Conservation (phyloP, 768 basidiomycete species). For the Tylopilus plumbeoviolaceoides region DNA sequence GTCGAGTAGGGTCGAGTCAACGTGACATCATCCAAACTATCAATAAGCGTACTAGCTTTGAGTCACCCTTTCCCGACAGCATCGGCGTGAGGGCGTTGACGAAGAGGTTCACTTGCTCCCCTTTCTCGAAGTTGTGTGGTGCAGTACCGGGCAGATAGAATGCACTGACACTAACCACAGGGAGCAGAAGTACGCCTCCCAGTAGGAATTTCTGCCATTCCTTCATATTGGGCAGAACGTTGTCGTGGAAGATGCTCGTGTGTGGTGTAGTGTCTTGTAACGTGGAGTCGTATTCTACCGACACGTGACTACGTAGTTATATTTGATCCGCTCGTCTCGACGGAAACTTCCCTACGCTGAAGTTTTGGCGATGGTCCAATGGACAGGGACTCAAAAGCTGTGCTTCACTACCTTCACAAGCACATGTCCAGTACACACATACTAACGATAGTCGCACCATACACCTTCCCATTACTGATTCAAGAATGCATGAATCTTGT, state of each 20-base stretch:
- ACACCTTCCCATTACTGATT: constrained; percentile 19
- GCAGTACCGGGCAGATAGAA: constrained; percentile 95
- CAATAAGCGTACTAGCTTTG: constrained; percentile 60
- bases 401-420: neutral
- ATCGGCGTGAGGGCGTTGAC: constrained; percentile 91
- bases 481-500: constrained; percentile 41
- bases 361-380: too few species aligned
- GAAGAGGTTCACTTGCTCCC: constrained; percentile 73
- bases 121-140: constrained; percentile 71
- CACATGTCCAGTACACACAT: neutral
- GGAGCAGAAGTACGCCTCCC: constrained; percentile 18
- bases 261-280: constrained; percentile 1
- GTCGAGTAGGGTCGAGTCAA: constrained; percentile 5
- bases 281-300: too few species aligned
- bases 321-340: too few species aligned
- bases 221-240: constrained; percentile 19
- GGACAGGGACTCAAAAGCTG: neutral
- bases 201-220: constrained; percentile 16
- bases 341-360: too few species aligned
- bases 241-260: neutral
- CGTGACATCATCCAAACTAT: neutral
- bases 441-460: neutral
- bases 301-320: constrained; percentile 25
- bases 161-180: constrained; percentile 36
- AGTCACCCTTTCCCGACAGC: constrained; percentile 59